A percentile compares a stretch with the other conserved stretches of the same genome.
Evolutionary conservation across 768 basidiomycete genomes (phyloP).

Genomic region (Pleurotus citrinopileatus): DNA sequence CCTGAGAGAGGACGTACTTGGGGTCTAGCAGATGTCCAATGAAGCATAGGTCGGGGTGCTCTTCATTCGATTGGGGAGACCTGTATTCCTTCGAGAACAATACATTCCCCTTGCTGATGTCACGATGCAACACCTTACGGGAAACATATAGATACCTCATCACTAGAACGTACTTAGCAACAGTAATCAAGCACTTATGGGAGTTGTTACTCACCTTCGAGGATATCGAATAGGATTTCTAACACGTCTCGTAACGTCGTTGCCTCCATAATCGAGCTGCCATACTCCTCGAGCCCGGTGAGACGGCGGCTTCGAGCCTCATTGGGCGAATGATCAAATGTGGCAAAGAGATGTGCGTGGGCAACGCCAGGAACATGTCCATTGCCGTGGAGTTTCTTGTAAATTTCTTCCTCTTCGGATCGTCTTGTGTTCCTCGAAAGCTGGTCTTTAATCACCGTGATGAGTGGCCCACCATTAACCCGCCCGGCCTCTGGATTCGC

Average conservation of each 20-base stretch:
- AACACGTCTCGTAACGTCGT: neutral
- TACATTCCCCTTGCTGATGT: neutral
- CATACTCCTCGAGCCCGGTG: neutral
- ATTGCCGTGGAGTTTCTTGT: neutral
- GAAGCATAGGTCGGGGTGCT: neutral
- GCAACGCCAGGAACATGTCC: neutral
- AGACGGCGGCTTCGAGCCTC: neutral
- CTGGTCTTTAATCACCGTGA: neutral
- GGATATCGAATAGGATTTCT: neutral
- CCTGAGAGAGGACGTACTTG: neutral
- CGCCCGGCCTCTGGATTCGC: neutral
- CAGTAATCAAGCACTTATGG: no score
- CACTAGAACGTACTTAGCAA: neutral
- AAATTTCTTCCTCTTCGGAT: neutral
- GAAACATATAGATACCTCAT: neutral
- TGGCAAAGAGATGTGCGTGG: neutral
- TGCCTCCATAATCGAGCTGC: neutral
- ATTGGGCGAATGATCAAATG: neutral
- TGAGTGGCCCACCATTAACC: no score
- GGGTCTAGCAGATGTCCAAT: neutral
- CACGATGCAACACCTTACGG: neutral
- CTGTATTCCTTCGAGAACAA: neutral
- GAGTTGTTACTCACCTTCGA: neutral
- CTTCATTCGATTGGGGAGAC: neutral
- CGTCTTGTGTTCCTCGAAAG: neutral